Base-by-base conservation (phyloP, 1,139 yeast genomes). In the Pichia sp. region DNA sequence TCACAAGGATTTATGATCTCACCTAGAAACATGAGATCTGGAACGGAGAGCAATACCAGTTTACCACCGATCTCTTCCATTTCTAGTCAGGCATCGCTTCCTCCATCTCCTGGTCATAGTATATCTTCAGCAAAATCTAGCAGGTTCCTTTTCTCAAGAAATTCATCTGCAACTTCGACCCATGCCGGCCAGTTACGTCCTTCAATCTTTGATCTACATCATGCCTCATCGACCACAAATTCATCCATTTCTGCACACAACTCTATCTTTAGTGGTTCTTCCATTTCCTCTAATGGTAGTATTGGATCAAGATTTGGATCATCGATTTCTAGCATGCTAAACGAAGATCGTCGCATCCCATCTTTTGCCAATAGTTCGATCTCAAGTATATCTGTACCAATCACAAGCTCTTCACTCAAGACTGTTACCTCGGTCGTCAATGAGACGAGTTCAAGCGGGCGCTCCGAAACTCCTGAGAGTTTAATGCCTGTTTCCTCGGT, bases 241-340 rank as follows among this genome's bases (percentile, higher is more conserved):
- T 62, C 64, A 4, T 60, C 64, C 4, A 50, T 60, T 6, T 63
- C 67, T 3, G 59, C 63, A 2, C 62, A 64, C 8, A 59, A 54
- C 48, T 64, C 67, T 4, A 63, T 64, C 8, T 64, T 64, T 50
- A 62, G 65, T 53, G 43, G 49, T 20, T 48, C 60, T 7, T 63
- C 66, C 4, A 49, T 61, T 12, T 55, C 59, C 6, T 53, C 58
- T 20, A 17, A 14, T 24, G 46, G 49, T 33, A 45, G 52, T 34
- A n/a, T 47, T 16, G 47, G 60, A 49, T 38, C 55, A 29, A 49
- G 56, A 36, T 48, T 56, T 44, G 57, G 58, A 10, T 61, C 63
- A 1, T 64, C 67, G 16, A 60, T 65, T n/a, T 62, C 65, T 1
- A 65, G 59, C 48, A 56, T 64, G 6, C 51, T 65, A 24, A 65